phyloP scores from a whole-genome alignment of 257 asterid species.

The Nicotiana benthamiana region DNA sequence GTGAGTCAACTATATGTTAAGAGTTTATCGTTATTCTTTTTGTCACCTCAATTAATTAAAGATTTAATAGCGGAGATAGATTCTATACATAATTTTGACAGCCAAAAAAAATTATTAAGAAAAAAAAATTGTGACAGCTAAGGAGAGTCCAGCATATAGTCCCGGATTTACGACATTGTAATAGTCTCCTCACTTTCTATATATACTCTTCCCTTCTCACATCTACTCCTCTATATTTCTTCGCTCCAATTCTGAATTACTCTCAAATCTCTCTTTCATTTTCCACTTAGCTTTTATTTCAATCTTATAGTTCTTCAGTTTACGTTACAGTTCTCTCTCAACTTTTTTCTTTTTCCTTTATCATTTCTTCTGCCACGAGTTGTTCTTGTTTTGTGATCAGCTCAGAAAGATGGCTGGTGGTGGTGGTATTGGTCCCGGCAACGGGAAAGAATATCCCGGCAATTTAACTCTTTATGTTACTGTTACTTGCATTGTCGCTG shows the following conservation, averaged over 20 bases:
- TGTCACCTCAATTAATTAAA: background rate
- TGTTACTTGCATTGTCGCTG: slow-evolving; percentile 71
- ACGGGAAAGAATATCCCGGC: slow-evolving; percentile 66
- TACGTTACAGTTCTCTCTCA: background rate
- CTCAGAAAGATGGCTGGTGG: slow-evolving; percentile 67
- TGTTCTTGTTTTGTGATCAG: background rate
- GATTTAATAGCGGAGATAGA: too few relatives aligned
- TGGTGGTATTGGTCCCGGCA: slow-evolving; percentile 43
- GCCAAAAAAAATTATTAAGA: background rate
- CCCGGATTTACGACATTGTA: slow-evolving; percentile 1
- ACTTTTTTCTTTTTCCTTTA: background rate
- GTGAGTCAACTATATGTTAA: background rate
- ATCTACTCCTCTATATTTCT: background rate
- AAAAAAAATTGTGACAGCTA: slow-evolving; percentile 26
- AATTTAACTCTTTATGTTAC: slow-evolving; percentile 57
- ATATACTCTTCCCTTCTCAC: slow-evolving; percentile 18
- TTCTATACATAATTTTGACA: slow-evolving; percentile 1
- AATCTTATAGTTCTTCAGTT: background rate
- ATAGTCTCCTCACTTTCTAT: slow-evolving; percentile 21
- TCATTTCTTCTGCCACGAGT: background rate
- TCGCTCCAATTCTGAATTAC: background rate
- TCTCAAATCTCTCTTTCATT: background rate
- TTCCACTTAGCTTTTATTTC: background rate
- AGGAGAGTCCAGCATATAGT: background rate
- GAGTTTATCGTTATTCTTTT: too few relatives aligned